Percentiles rank a stretch among this genome's conserved stretches.
Conservation (phyloP, 192 early-diverging fungal genomes). For the Gonapodya prolifera region DNA sequence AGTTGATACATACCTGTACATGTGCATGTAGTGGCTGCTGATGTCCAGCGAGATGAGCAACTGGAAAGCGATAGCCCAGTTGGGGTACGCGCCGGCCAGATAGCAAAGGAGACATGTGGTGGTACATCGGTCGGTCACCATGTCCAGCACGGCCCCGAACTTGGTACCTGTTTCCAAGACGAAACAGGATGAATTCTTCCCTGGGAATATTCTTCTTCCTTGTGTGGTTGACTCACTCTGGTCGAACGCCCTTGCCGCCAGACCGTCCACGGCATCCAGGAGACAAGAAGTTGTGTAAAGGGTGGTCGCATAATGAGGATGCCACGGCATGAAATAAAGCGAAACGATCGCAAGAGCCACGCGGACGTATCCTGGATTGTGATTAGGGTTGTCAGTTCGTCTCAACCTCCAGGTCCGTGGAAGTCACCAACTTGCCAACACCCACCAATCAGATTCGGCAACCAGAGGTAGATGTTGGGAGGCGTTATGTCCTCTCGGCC, state of each 20-base stretch:
- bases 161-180: slow-evolving; percentile 27
- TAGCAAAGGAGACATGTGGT: slow-evolving; percentile 85
- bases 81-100: slow-evolving; percentile 54
- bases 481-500: background rate
- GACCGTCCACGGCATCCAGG: slow-evolving; percentile 87
- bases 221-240: slow-evolving; percentile 55
- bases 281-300: slow-evolving; percentile 80
- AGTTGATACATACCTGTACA: slow-evolving; percentile 60
- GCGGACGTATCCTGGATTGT: slow-evolving; percentile 56
- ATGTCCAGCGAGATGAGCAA: slow-evolving; percentile 86
- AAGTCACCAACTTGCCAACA: background rate
- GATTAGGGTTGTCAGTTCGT: background rate
- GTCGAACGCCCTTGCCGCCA: slow-evolving; percentile 79
- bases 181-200: background rate
- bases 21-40: slow-evolving; percentile 96
- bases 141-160: slow-evolving; percentile 96
- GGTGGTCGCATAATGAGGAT: slow-evolving; percentile 56
- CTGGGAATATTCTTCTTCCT: background rate
- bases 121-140: slow-evolving; percentile 88
- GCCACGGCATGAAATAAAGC: slow-evolving; percentile 62
- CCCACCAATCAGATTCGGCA: slow-evolving; percentile 67
- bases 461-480: slow-evolving; percentile 52
- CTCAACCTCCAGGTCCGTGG: background rate
- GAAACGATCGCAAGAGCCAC: slow-evolving; percentile 62
- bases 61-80: slow-evolving; percentile 71